Conservation (phyloP, 1,284 basidiomycete genomes). For the Naganishia sp. region DNA sequence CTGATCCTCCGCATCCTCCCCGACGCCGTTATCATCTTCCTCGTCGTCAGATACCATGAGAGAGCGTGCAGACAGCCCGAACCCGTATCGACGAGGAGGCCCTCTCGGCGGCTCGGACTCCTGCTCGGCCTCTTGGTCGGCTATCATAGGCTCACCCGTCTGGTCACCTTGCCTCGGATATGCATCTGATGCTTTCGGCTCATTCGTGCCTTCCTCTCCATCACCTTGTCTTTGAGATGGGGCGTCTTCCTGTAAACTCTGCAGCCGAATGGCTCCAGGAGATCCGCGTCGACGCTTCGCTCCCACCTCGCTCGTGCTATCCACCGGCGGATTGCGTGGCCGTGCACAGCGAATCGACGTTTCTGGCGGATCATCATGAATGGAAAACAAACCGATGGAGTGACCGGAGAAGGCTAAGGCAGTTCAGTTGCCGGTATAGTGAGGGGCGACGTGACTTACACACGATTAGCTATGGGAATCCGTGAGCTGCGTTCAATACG, state of each 20-base stretch:
- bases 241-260: not conserved
- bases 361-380: conserved; percentile 61
- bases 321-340: conserved; percentile 7
- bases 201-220: not conserved
- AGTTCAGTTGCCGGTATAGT: not conserved
- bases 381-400: conserved; percentile 77
- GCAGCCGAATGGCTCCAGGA: conserved; percentile 12
- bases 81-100: not conserved
- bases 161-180: not conserved
- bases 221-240: not conserved
- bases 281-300: conserved; percentile 13
- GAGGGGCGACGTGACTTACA: not conserved
- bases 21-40: conserved; percentile 19
- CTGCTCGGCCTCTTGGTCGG: not conserved
- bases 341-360: conserved; percentile 40
- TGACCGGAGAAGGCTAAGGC: conserved; percentile 71
- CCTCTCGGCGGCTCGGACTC: too few species aligned
- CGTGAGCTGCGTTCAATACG: conserved; percentile 37
- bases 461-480: conserved; percentile 41
- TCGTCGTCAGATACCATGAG: conserved; percentile 11
- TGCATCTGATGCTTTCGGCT: not conserved
- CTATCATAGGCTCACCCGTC: not conserved
- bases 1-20: conserved; percentile 46
- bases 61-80: conserved; percentile 4
- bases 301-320: not conserved